Evolutionary conservation across 257 asterid species (phyloP).

Genomic region (Petunia secreta): DNA sequence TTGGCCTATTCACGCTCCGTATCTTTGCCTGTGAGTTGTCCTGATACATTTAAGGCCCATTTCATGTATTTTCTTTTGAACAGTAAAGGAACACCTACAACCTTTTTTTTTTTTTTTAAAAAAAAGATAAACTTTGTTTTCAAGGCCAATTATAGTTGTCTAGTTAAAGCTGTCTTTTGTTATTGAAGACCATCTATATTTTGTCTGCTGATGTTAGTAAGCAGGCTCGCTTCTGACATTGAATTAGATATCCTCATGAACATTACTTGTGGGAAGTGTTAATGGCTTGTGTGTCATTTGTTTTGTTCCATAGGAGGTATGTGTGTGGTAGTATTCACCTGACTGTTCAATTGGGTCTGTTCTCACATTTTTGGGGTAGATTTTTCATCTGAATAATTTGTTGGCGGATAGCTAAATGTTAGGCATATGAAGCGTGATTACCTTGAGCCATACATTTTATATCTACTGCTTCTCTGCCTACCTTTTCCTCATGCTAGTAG

Average conservation of each 20-base stretch:
- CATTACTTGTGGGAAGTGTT: constrained; percentile 26
- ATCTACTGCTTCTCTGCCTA: background rate
- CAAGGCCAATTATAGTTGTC: background rate
- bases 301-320: constrained; percentile 25
- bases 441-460: background rate
- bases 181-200: background rate
- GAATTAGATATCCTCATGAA: constrained; percentile 4
- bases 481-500: constrained; percentile 2
- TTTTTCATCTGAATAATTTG: background rate
- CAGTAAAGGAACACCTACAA: background rate
- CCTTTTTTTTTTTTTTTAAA: background rate
- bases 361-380: background rate
- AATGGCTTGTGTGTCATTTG: constrained; percentile 20
- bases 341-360: background rate
- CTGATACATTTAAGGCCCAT: background rate
- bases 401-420: constrained; percentile 9
- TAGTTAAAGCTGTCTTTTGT: background rate
- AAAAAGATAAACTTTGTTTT: background rate
- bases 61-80: background rate
- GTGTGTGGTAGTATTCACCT: background rate
- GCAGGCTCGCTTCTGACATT: background rate
- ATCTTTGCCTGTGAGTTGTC: constrained; percentile 76
- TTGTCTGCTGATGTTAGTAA: background rate
- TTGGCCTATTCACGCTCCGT: constrained; percentile 43
- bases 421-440: background rate